These are phyloP conservation scores for Sporormia fimetaria DNA, from an alignment of 495 filamentous ascomycete genomes.

Conservation along the genomic window DNA sequence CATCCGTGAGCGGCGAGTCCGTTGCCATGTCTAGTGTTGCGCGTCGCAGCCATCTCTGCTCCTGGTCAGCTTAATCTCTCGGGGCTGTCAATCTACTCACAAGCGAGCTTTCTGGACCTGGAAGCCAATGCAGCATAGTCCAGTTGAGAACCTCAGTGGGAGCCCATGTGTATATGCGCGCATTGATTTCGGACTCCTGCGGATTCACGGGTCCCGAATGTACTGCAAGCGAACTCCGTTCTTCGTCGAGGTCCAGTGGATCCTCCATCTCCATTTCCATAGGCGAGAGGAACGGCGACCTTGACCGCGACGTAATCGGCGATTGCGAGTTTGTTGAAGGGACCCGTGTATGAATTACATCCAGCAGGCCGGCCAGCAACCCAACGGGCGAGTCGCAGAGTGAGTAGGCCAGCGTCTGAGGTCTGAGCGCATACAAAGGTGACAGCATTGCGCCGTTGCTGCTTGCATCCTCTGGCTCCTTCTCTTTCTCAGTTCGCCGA, in stretches of 20 bases:
- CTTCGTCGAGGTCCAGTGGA: neutral
- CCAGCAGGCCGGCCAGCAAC: constrained; percentile 29
- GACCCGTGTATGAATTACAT: constrained; percentile 23
- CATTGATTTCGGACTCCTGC: constrained; percentile 12
- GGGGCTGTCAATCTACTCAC: constrained; percentile 20
- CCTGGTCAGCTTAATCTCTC: neutral
- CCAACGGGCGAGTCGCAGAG: constrained; percentile 34
- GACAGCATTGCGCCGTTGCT: constrained; percentile 7
- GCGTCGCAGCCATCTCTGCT: constrained; percentile 26
- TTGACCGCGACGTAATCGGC: constrained; percentile 5
- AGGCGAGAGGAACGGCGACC: constrained; percentile 21
- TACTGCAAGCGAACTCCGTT: too few species aligned
- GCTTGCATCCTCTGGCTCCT: too few species aligned
- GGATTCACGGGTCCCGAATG: constrained; percentile 12
- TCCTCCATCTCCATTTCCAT: constrained; percentile 15
- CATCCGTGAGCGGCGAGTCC: constrained; percentile 12
- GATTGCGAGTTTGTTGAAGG: neutral
- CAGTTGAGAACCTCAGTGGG: constrained; percentile 31
- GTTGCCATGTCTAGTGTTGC: constrained; percentile 9
- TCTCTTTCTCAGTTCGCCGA: too few species aligned
- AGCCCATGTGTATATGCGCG: constrained; percentile 25
- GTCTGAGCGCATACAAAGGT: constrained; percentile 22
- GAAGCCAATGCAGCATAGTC: constrained; percentile 36
- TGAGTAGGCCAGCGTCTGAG: constrained; percentile 31
- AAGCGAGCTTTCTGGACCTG: constrained; percentile 31